Base-by-base conservation (phyloP, 23 red algal species). In the Gracilariopsis chorda region DNA sequence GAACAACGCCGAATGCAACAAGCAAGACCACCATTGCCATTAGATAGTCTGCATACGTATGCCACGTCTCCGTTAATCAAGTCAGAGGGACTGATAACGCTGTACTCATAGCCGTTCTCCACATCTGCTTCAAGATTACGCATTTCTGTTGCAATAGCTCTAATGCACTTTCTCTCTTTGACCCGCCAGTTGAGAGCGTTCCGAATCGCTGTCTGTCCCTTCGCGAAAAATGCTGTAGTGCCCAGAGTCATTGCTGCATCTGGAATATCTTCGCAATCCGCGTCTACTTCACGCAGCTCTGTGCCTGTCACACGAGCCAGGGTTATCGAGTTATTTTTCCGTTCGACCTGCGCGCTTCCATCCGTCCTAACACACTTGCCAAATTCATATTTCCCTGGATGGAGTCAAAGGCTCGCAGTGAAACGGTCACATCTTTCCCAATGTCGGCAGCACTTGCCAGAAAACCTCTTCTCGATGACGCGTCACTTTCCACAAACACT, bases 211-310 rank as follows among this genome's bases (percentile, higher is more conserved):
- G 90, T 98, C 25, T 39, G 80, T 23, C 95, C 95, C 25, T 91
- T 44, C 14, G 95, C 90, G 36, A 98, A 98, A 16, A 98, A 83
- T 21, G 90, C 95, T 7, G 65, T 89, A 1, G 94, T 80, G 11
- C 91, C 95, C 29, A 98, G 82, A 25, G 84, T 98, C 95, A 98
- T 98, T 4, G 95, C 95, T 7, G 95, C 95, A 75, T 98, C 95
- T 2, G 95, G 95, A 33, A 98, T 98, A 47, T 98, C 91, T 17
- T 59, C 84, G 46, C 95, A 98, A 75, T 94, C 91, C 59, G 88
- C 95, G 35, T 94, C 91, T 2, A 98, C 90, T n/a, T 91, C 95
- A 34, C 51, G 36, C 20, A 98, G 70, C 33, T 28, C 55, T 17
- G 23, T 23, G 29, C 20, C 51, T 24, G 63, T 55, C n/a, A 62